Conservation (phyloP, 2,329 filamentous ascomycete species). For the Bretziella fagacearum region DNA sequence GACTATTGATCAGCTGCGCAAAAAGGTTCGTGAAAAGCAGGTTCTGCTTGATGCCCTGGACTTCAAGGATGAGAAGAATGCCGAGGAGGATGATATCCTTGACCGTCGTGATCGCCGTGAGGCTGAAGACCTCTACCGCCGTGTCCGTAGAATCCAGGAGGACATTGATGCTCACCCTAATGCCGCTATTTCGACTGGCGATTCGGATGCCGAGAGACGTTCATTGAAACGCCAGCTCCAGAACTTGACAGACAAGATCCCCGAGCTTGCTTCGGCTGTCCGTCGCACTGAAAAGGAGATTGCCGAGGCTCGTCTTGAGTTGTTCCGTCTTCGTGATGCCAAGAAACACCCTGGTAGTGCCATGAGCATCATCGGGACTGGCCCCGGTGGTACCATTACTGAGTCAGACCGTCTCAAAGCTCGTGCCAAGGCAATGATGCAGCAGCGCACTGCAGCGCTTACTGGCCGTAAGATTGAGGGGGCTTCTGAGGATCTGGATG, state of each 20-base stretch:
- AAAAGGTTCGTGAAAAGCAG: slow-evolving; percentile 88
- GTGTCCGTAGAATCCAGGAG: slow-evolving; percentile 79
- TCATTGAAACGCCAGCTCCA: slow-evolving; percentile 80
- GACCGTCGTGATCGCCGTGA: slow-evolving; percentile 83
- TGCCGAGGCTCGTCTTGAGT: slow-evolving; percentile 73
- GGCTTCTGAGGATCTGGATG: slow-evolving; percentile 55
- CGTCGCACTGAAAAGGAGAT: slow-evolving; percentile 82
- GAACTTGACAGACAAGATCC: slow-evolving; percentile 71
- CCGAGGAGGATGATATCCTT: slow-evolving; percentile 80
- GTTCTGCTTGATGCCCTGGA: slow-evolving; percentile 91
- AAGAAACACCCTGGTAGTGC: slow-evolving; percentile 77
- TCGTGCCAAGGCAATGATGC: slow-evolving; percentile 94
- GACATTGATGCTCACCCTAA: slow-evolving; percentile 89
- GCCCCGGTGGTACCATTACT: slow-evolving; percentile 75
- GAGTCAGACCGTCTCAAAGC: slow-evolving; percentile 92
- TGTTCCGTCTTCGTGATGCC: slow-evolving; percentile 85
- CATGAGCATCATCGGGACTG: slow-evolving; percentile 72
- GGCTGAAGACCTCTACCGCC: slow-evolving; percentile 82
- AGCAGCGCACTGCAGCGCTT: slow-evolving; percentile 82
- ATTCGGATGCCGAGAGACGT: slow-evolving; percentile 77
- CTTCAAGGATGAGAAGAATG: slow-evolving; percentile 77
- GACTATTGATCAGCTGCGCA: slow-evolving; percentile 70
- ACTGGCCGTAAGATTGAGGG: slow-evolving; percentile 64
- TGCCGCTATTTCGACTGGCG: slow-evolving; percentile 46
- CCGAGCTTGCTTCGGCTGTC: slow-evolving; percentile 81